These are phyloP conservation scores for Euptelea pleiosperma DNA, from an alignment of 164 flowering plant species.

Conservation along the genomic window DNA sequence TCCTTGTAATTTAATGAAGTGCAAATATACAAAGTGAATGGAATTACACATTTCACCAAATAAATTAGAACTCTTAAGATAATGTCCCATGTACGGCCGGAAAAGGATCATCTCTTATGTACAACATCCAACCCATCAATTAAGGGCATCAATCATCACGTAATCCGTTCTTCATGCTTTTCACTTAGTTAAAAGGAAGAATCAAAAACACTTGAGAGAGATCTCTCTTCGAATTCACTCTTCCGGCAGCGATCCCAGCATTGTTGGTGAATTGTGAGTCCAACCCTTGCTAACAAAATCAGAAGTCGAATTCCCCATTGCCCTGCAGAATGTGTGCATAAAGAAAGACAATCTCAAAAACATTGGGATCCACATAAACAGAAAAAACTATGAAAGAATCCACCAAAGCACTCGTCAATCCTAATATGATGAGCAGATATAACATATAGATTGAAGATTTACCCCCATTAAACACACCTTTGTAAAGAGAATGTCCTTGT, in stretches of 20 bases:
- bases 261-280: background rate
- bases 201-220: conserved; percentile 15
- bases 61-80: conserved; percentile 21
- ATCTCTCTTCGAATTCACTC: conserved; percentile 18
- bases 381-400: background rate
- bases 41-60: conserved; percentile 24
- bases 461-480: conserved; percentile 48
- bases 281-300: conserved; percentile 18
- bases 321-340: conserved; percentile 42
- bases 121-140: conserved; percentile 35
- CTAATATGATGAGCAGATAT: background rate
- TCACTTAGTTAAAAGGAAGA: conserved; percentile 15
- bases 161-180: conserved; percentile 18
- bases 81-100: conserved; percentile 20
- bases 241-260: conserved; percentile 8
- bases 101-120: conserved; percentile 38
- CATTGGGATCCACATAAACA: background rate
- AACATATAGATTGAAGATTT: background rate
- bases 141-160: conserved; percentile 17
- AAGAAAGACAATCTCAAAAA: background rate
- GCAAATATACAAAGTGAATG: conserved; percentile 13
- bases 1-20: no score
- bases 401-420: background rate
- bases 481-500: conserved; percentile 83
- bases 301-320: conserved; percentile 86